Evolutionary conservation across 129 eudicot genomes (phyloP).

Genomic region (Escallonia rubra): DNA sequence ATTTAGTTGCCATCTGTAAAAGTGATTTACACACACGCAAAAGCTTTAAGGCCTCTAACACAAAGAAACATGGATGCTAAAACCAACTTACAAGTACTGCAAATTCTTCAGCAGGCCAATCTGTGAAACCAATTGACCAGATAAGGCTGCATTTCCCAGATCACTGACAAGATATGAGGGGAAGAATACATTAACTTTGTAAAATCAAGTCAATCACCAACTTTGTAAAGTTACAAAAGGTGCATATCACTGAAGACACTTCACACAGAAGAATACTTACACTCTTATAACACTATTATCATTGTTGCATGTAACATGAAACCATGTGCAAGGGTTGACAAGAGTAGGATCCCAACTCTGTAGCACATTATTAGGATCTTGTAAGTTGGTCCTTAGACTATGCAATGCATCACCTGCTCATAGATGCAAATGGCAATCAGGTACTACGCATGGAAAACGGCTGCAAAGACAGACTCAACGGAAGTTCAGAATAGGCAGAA

Average conservation of each 20-base stretch:
- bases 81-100: conserved; percentile 71
- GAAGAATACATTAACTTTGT: not conserved
- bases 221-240: not conserved
- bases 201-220: not conserved
- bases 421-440: not conserved
- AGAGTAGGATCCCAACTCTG: conserved; percentile 95
- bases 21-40: too few species aligned
- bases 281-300: conserved; percentile 86
- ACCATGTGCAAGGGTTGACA: conserved; percentile 93
- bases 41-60: too few species aligned
- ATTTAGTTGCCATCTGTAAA: too few species aligned
- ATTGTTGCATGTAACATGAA: conserved; percentile 85
- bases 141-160: conserved; percentile 85
- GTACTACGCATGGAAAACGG: too few species aligned
- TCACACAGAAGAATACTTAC: conserved; percentile 23
- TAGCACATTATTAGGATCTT: conserved; percentile 68
- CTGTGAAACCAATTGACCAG: conserved; percentile 72
- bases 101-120: conserved; percentile 75
- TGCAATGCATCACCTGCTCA: conserved; percentile 78
- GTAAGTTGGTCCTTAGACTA: conserved; percentile 45
- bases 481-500: too few species aligned
- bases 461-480: too few species aligned
- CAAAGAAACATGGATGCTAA: too few species aligned
- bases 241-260: not conserved
- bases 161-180: conserved; percentile 45